phyloP scores from a whole-genome alignment of 108 stramenopile genomes.

The Cyclotella kingstonii region DNA sequence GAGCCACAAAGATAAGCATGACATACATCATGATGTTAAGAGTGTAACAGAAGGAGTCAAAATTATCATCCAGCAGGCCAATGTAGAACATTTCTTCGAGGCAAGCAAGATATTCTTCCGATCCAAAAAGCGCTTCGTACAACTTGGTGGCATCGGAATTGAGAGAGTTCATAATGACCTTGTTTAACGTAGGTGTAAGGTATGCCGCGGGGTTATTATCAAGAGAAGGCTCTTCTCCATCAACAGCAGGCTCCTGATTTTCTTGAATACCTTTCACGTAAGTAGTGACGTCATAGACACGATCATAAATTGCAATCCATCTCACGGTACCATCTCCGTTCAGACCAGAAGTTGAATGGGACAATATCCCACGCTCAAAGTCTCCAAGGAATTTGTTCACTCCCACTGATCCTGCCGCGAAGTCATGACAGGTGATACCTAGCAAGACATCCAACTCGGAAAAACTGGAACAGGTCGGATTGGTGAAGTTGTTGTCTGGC shows the following conservation, averaged over 20 bases:
- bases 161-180: slow-evolving; percentile 41
- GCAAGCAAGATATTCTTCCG: slow-evolving; percentile 27
- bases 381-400: slow-evolving; percentile 46
- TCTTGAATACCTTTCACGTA: slow-evolving; percentile 24
- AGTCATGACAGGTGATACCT: slow-evolving; percentile 54
- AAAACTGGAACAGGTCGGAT: slow-evolving; percentile 42
- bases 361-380: slow-evolving; percentile 35
- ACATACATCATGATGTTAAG: slow-evolving; percentile 37
- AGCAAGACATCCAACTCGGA: slow-evolving; percentile 45
- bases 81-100: slow-evolving; percentile 42
- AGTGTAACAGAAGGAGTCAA: slow-evolving; percentile 36
- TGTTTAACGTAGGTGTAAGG: slow-evolving; percentile 31
- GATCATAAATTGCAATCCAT: slow-evolving; percentile 32
- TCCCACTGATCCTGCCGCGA: slow-evolving; percentile 37
- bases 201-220: slow-evolving; percentile 31
- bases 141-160: slow-evolving; percentile 38
- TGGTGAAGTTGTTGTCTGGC: slow-evolving; percentile 43
- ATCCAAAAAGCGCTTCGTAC: slow-evolving; percentile 36
- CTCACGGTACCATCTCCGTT: slow-evolving; percentile 1
- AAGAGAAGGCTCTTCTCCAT: slow-evolving; percentile 7
- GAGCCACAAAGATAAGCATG: slow-evolving; percentile 48
- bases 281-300: slow-evolving; percentile 42
- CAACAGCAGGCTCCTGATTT: slow-evolving; percentile 21
- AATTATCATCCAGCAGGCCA: slow-evolving; percentile 26
- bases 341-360: slow-evolving; percentile 15